Base-by-base conservation (phyloP, 208 protist species). In the Wallacemonas sp. region DNA sequence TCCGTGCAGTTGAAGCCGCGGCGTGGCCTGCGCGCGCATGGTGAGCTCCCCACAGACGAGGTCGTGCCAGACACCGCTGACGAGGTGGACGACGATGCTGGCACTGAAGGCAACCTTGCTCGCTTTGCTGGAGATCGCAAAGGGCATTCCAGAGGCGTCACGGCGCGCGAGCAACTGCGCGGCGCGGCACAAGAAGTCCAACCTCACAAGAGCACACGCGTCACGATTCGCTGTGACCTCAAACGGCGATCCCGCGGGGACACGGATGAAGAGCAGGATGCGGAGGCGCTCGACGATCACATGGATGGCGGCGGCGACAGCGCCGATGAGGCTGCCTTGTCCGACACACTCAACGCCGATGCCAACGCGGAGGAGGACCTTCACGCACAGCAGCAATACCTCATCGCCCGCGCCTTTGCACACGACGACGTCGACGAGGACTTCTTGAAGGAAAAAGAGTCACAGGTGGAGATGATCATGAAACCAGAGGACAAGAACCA, bases 401-500 rank as follows among this genome's bases (percentile, higher is more conserved):
- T 97, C 14, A 84, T 97, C 47, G 81, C 85, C n/a, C 87, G 91
- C 56, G 93, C 93, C 23, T 97, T 97, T 76, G 93, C 90, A 21
- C 55, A 88, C 3, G 93, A 97, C 68, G 88, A 95, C 43, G 76
- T 97, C 2, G 87, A 95, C 58, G 93, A 86, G 9, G 91, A 97
- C 41, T 96, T 97, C 66, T 68, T 95, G 23, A 85, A 88, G 54
- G 83, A 94, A 70, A 97, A 97, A 65, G 77, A 88, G 27, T 60
- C 78, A 16, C 86, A 95, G 60, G 88, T 97, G 23, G 84, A 94
- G 47, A 82, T 71, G 17, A 88, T 96, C 39, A 90, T 95, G 81
- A 82, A 84, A 38, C 90, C 90, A 9, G 76, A 88, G 9, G 93
- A 97, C 74, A 79, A 74, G 49, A 96, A 96, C 65, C 77, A 83